Percentiles rank a stretch among this genome's conserved stretches.
These are phyloP conservation scores for Chernovozyma sophiae-reginae DNA, from an alignment of 1,139 yeast genomes.

Conservation along the genomic window DNA sequence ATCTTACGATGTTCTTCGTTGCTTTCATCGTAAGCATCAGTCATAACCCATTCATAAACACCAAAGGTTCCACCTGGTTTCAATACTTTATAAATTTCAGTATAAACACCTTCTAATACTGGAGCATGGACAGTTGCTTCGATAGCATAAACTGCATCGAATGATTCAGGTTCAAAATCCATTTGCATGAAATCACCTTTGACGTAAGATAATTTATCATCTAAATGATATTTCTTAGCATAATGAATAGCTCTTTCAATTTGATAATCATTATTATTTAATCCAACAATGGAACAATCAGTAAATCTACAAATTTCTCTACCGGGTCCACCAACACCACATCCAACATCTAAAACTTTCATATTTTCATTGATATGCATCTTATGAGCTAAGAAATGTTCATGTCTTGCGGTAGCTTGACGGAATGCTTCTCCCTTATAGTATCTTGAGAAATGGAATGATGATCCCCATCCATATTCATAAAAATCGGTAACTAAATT, in stretches of 20 bases:
- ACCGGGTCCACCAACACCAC: conserved; percentile 99
- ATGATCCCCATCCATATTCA: conserved; percentile 99
- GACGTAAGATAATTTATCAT: conserved; percentile 74
- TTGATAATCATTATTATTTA: conserved; percentile 97
- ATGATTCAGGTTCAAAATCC: conserved; percentile 87
- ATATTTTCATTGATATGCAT: conserved; percentile 75
- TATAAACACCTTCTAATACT: conserved; percentile 89
- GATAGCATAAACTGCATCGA: conserved; percentile 96
- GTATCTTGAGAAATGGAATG: conserved; percentile 96
- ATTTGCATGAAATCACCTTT: conserved; percentile 99
- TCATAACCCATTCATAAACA: conserved; percentile 99
- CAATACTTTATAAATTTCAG: conserved; percentile 90
- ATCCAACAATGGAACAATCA: conserved; percentile 80
- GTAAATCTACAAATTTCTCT: conserved; percentile 93
- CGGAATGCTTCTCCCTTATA: conserved; percentile 90
- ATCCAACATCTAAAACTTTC: conserved; percentile 95
- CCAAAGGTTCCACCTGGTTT: conserved; percentile 98
- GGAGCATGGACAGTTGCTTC: conserved; percentile 99
- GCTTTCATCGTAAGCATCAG: conserved; percentile 83
- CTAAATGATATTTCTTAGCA: conserved; percentile 63
- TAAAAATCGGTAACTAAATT: conserved; percentile 94
- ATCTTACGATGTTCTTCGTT: conserved; percentile 90
- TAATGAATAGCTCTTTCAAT: conserved; percentile 86
- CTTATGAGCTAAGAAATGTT: conserved; percentile 87
- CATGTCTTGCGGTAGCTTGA: conserved; percentile 97